These are phyloP conservation scores for Histomonas meleagridis DNA, from an alignment of 208 protist species.

Conservation along the genomic window DNA sequence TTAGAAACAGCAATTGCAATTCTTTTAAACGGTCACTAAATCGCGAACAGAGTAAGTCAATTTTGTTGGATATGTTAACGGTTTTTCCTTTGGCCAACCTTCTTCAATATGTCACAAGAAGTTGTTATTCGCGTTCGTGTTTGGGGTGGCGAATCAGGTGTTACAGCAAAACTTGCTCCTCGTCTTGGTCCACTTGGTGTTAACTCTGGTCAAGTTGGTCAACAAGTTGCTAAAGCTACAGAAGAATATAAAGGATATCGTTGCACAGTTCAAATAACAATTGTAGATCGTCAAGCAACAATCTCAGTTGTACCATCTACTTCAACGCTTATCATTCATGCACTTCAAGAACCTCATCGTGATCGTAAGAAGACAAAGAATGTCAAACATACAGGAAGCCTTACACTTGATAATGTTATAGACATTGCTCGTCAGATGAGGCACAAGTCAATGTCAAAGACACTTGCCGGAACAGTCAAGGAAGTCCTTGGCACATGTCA, in stretches of 20 bases:
- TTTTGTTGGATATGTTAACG: too few relatives aligned
- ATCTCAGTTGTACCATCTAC: conserved; percentile 85
- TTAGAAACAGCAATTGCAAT: too few relatives aligned
- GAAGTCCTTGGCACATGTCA: conserved; percentile 93
- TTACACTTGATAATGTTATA: conserved; percentile 84
- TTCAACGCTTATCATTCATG: conserved; percentile 84
- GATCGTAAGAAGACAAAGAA: conserved; percentile 91
- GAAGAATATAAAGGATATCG: conserved; percentile 88
- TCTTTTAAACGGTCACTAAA: too few relatives aligned
- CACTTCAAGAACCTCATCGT: conserved; percentile 92
- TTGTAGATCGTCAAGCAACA: conserved; percentile 92
- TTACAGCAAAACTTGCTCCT: background rate
- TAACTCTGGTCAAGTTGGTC: background rate
- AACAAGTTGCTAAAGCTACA: too few relatives aligned
- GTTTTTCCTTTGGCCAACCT: too few relatives aligned
- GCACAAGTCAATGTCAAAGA: conserved; percentile 74
- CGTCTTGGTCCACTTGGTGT: too few relatives aligned
- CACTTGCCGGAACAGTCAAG: conserved; percentile 79
- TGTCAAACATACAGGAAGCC: conserved; percentile 91
- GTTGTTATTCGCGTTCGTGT: background rate
- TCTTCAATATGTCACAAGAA: too few relatives aligned
- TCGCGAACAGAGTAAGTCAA: too few relatives aligned
- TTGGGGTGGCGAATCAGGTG: background rate
- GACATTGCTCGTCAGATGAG: conserved; percentile 84
- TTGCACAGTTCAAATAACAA: conserved; percentile 86